Evolutionary conservation across 1,139 yeast species (phyloP).

Genomic region (Sugiyamaella japonica): DNA sequence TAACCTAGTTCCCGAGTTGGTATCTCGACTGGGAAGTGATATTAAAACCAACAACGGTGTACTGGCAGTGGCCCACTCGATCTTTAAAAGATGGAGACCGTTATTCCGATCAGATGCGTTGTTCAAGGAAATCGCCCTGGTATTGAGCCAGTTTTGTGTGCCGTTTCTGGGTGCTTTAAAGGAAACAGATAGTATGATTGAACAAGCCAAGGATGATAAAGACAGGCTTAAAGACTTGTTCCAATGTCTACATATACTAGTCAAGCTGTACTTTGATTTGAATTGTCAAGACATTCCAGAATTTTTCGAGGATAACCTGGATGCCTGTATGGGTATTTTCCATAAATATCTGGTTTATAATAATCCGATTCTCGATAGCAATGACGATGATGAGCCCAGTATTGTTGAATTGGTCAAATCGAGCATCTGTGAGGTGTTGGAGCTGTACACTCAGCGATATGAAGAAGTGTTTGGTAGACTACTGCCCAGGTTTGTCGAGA

Average conservation of each 20-base stretch:
- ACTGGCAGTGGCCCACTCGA: conserved; percentile 87
- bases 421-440: conserved; percentile 79
- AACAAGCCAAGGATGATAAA: conserved; percentile 45
- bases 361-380: conserved; percentile 52
- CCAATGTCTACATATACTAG: conserved; percentile 68
- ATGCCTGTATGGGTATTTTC: conserved; percentile 72
- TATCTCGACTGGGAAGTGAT: conserved; percentile 63
- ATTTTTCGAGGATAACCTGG: conserved; percentile 89
- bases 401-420: conserved; percentile 73
- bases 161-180: conserved; percentile 73
- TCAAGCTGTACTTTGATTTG: conserved; percentile 85
- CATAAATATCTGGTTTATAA: conserved; percentile 74
- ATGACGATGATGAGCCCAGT: conserved; percentile 75
- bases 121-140: conserved; percentile 83
- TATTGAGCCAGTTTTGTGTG: conserved; percentile 76
- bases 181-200: conserved; percentile 66
- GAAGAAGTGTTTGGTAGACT: conserved; percentile 84
- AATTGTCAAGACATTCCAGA: conserved; percentile 98
- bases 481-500: conserved; percentile 74
- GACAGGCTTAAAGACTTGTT: conserved; percentile 56
- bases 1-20: conserved; percentile 69
- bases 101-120: conserved; percentile 87
- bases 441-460: conserved; percentile 84
- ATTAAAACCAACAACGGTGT: conserved; percentile 82
- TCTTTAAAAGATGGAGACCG: conserved; percentile 96